A percentile compares a stretch with the other conserved stretches of the same genome.
These are phyloP conservation scores for Limnanthes douglasii DNA, from an alignment of 345 rosid genomes.

Conservation along the genomic window DNA sequence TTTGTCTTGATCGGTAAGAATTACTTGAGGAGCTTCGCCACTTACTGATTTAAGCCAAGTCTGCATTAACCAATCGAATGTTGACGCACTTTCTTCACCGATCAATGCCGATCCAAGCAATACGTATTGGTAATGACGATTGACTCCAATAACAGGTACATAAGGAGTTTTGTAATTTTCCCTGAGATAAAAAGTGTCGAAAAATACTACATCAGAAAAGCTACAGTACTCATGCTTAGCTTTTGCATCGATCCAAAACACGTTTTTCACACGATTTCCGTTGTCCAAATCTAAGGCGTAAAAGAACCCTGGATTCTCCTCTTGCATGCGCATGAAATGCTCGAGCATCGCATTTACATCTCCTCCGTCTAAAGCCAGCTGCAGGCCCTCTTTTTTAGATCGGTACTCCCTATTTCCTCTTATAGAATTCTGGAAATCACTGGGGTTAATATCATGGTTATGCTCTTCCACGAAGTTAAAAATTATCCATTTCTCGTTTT, in stretches of 20 bases:
- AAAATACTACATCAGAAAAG: slow-evolving; percentile 30
- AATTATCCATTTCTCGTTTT: slow-evolving; percentile 15
- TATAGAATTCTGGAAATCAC: slow-evolving; percentile 9
- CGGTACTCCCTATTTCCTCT: slow-evolving; percentile 13
- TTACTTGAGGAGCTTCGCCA: slow-evolving; percentile 19
- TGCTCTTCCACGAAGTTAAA: slow-evolving; percentile 12
- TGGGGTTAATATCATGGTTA: slow-evolving; percentile 15
- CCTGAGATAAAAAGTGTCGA: slow-evolving; percentile 24
- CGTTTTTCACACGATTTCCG: slow-evolving; percentile 16
- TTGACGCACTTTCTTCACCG: slow-evolving; percentile 27
- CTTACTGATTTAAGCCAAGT: slow-evolving; percentile 37
- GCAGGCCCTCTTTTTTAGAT: slow-evolving; percentile 14
- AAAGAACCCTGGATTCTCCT: slow-evolving; percentile 31
- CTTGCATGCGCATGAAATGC: slow-evolving; percentile 17
- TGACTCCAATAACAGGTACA: slow-evolving; percentile 15
- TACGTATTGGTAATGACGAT: slow-evolving; percentile 8
- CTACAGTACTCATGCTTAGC: slow-evolving; percentile 24
- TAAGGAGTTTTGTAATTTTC: slow-evolving; percentile 11
- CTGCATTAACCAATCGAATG: slow-evolving; percentile 29
- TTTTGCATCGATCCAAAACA: slow-evolving; percentile 34
- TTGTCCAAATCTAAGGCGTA: slow-evolving; percentile 28
- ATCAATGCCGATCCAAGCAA: slow-evolving; percentile 18
- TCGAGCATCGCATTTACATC: slow-evolving; percentile 9
- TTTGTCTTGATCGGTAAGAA: slow-evolving; percentile 29
- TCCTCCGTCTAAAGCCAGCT: slow-evolving; percentile 9